These are phyloP conservation scores for Aureobasidium mangrovei DNA, from an alignment of 2,329 filamentous ascomycete species.

Conservation along the genomic window DNA sequence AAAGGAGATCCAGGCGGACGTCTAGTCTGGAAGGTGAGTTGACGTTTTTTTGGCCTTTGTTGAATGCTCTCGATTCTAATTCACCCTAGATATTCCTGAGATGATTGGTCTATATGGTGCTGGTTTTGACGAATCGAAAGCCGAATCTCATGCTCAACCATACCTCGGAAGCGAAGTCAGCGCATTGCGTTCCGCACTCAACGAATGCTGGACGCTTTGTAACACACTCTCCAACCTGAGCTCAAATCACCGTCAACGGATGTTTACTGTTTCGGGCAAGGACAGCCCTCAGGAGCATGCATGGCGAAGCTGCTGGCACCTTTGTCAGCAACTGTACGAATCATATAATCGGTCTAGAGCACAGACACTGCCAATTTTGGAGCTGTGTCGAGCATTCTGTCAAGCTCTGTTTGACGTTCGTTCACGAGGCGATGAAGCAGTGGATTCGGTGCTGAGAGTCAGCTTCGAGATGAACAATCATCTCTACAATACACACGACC, in stretches of 20 bases:
- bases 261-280: conserved; percentile 65
- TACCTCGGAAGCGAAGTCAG: conserved; percentile 41
- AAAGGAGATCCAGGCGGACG: conserved; percentile 51
- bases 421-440: conserved; percentile 63
- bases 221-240: conserved; percentile 82
- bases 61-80: background rate
- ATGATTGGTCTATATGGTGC: background rate
- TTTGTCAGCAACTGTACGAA: conserved; percentile 83
- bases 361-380: conserved; percentile 48
- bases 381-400: conserved; percentile 85
- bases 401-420: conserved; percentile 84
- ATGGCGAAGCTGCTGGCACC: conserved; percentile 88
- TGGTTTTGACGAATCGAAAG: background rate
- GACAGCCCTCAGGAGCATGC: conserved; percentile 76
- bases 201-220: conserved; percentile 89
- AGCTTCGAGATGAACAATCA: conserved; percentile 96
- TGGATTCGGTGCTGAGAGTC: conserved; percentile 80
- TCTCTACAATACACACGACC: conserved; percentile 84
- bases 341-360: conserved; percentile 58
- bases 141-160: background rate
- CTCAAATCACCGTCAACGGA: conserved; percentile 69
- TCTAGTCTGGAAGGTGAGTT: conserved; percentile 65
- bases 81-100: conserved; percentile 27
- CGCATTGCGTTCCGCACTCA: conserved; percentile 65
- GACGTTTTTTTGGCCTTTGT: background rate